Percentiles rank a stretch among this genome's conserved stretches.
Evolutionary conservation across 352 stramenopile species (phyloP).

Genomic region (Phytophthora ramorum): DNA sequence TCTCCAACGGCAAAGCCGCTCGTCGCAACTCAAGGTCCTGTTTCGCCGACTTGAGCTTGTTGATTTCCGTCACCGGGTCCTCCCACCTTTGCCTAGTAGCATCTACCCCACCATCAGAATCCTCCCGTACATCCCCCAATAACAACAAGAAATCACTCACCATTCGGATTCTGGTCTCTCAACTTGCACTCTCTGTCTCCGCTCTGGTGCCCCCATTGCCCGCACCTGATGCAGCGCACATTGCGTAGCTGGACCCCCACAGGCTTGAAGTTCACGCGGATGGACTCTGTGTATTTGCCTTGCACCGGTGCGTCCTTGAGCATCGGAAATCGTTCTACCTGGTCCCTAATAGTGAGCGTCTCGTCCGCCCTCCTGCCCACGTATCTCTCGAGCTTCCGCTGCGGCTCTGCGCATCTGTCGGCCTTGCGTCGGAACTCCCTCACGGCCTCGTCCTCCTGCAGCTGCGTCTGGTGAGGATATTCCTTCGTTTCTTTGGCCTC

Average conservation of each 20-base stretch:
- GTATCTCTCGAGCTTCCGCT: conserved; percentile 76
- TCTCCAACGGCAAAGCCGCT: conserved; percentile 71
- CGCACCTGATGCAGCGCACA: conserved; percentile 83
- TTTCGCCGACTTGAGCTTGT: conserved; percentile 63
- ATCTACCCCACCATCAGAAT: conserved; percentile 43
- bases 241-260: conserved; percentile 86
- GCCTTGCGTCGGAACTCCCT: conserved; percentile 69
- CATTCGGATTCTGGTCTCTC: conserved; percentile 77
- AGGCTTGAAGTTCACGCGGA: conserved; percentile 90
- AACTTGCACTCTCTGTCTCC: conserved; percentile 85
- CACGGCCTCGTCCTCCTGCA: conserved; percentile 66
- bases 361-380: conserved; percentile 73
- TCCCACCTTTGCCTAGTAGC: conserved; percentile 70
- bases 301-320: conserved; percentile 90
- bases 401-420: conserved; percentile 48
- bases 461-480: conserved; percentile 38
- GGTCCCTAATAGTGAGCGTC: conserved; percentile 79
- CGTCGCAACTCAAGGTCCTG: conserved; percentile 64
- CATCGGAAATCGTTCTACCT: conserved; percentile 91
- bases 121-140: not conserved
- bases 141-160: conserved; percentile 25
- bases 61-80: conserved; percentile 77
- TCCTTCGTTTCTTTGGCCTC: conserved; percentile 40
- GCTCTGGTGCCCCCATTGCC: conserved; percentile 85
- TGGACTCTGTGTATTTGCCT: conserved; percentile 79